phyloP scores from a whole-genome alignment of 306 rosid species.

The Quercus variabilis region DNA sequence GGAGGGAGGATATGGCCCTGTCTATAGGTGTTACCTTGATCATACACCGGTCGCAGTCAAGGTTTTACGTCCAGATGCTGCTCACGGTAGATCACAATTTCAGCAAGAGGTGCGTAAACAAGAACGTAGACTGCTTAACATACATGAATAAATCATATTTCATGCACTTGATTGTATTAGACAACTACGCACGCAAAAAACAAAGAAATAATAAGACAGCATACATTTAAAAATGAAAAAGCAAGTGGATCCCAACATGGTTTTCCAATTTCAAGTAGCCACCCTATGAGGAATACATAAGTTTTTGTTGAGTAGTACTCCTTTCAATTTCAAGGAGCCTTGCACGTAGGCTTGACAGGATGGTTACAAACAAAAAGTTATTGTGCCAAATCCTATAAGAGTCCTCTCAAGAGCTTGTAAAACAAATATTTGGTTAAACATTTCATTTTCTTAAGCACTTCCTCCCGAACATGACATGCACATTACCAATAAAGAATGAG shows the following conservation, averaged over 20 bases:
- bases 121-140: neutral
- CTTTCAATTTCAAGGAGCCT: neutral
- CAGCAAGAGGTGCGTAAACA: slow-evolving; percentile 79
- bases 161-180: slow-evolving; percentile 3
- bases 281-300: too few species aligned
- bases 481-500: neutral
- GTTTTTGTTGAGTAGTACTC: neutral
- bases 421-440: neutral
- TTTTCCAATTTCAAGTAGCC: too few species aligned
- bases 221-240: neutral
- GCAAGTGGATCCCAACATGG: neutral
- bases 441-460: neutral
- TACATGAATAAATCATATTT: slow-evolving; percentile 23
- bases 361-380: neutral
- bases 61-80: slow-evolving; percentile 76
- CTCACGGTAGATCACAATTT: slow-evolving; percentile 79
- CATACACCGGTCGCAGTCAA: slow-evolving; percentile 86
- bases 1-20: slow-evolving; percentile 97
- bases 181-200: neutral
- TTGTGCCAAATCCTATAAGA: neutral
- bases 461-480: neutral
- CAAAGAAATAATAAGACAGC: neutral
- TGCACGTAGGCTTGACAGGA: neutral
- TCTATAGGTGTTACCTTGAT: slow-evolving; percentile 63
- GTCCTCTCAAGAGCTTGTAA: neutral